Base-by-base conservation (phyloP, 805 yeast genomes). In the Blastobotrys mokoenaii region DNA sequence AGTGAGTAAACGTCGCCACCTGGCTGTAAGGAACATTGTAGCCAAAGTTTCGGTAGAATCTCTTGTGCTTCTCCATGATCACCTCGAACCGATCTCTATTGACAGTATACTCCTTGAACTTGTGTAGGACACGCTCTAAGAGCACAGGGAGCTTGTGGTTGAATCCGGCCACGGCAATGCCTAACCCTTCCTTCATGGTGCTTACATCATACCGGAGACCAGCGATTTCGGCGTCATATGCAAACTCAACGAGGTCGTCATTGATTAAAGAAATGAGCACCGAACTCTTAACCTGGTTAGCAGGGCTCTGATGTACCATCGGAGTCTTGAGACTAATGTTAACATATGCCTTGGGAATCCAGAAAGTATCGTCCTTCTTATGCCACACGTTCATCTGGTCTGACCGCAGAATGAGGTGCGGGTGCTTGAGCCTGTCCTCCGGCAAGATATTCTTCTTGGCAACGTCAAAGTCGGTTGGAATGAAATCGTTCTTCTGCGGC, bases 341-440 rank as follows among this genome's bases (percentile, higher is more conserved):
- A 27, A 88, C 76, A 41, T 76, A 70, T 0, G 93, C 93, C 65
- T 89, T 84, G 41, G 97, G 98, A 14, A 85, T 84, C 70, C 83
- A 78, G 59, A 90, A 84, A 42, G 81, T 78, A 53, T 90, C 96
- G 66, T 90, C 96, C 55, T 82, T 82, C 61, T 90, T 90, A 62
- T 71, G 85, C 97, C 97, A 90, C 32, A 85, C 66, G 54, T 79
- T 80, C 33, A 71, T 63, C 40, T 70, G 70, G 11, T 72, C 64
- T 39, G 72, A 70, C 39, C 74, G 70, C 47, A 73, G 65, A 45
- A 93, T 65, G 35, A 87, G 67, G 32, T 68, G 68, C 1, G 97
- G 96, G 49, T 74, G 76, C 25, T 70, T 70, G 39, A 68, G 55
- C 2, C 78, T 73, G 16, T 47, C 55, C 22, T 70, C 66, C 11